A percentile compares a stretch with the other conserved stretches of the same genome.
Conservation (phyloP, 306 rosid species). For the Dalbergia cultrata region DNA sequence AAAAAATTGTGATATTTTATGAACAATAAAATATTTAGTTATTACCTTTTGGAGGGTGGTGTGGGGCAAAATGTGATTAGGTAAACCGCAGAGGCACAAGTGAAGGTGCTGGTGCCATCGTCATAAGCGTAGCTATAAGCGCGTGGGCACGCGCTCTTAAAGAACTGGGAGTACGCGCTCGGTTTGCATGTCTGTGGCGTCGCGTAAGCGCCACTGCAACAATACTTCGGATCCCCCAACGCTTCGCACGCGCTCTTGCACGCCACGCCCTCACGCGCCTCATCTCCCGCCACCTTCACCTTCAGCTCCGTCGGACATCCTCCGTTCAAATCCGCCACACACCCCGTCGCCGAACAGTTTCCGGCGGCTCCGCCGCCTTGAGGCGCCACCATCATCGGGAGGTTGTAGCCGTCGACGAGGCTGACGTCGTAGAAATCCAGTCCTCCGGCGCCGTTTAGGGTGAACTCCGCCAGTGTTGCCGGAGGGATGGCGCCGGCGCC, state of each 20-base stretch:
- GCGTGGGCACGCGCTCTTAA: slow-evolving; percentile 72
- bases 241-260: slow-evolving; percentile 89
- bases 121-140: slow-evolving; percentile 89
- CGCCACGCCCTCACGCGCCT: slow-evolving; percentile 53
- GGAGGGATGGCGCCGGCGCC: slow-evolving; percentile 67
- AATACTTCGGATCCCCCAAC: slow-evolving; percentile 70
- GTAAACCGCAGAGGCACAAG: slow-evolving; percentile 69
- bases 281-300: slow-evolving; percentile 31
- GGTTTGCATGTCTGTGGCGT: slow-evolving; percentile 68
- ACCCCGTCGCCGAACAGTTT: slow-evolving; percentile 68
- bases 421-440: slow-evolving; percentile 86
- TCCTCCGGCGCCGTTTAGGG: slow-evolving; percentile 65
- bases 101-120: slow-evolving; percentile 82
- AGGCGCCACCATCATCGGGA: slow-evolving; percentile 63
- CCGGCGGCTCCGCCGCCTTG: slow-evolving; percentile 55
- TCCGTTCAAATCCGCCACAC: slow-evolving; percentile 62
- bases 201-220: slow-evolving; percentile 77
- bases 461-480: slow-evolving; percentile 71
- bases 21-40: too few species aligned
- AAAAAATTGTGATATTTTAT: too few species aligned
- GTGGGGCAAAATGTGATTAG: slow-evolving; percentile 67
- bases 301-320: slow-evolving; percentile 72
- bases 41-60: slow-evolving; percentile 52
- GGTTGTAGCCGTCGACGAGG: slow-evolving; percentile 81
- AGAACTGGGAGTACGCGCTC: slow-evolving; percentile 61